Evolutionary conservation across 805 yeast genomes (phyloP), one percentile per base, ranked within the genome.

Genomic region (Candida maris): DNA sequence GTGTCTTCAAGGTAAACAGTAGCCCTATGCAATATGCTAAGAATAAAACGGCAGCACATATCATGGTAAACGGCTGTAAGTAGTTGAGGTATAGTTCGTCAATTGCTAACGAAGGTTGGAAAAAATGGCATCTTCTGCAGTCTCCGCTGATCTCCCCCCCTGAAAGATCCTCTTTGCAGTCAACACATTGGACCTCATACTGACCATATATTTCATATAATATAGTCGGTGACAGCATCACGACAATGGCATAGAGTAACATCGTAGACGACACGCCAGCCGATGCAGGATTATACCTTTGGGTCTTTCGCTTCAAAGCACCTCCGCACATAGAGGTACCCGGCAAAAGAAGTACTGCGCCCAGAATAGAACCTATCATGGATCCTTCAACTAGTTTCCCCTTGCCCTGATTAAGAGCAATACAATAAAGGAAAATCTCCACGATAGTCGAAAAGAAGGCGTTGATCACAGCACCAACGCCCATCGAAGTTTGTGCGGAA

Each of bases 301-400:
- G 98, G 0, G 97, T 91, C 54, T 93, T 93, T 38, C 96, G 67
- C 41, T 79, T 83, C 24, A 89, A 62, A 0, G 98, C 97, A 44
- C 98, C 98, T 14, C 96, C 95, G 61, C 96, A 87, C 98, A 93
- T 93, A 1, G 96, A 86, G 27, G 88, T 65, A 0, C 98, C 98
- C 0, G 98, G 98, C 45, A 93, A 66, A 27, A 93, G 68, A 30
- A 93, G 62, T 1, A 93, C 96, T 40, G 95, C 98, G 25, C 95
- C 97, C 25, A 93, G 60, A 41, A 93, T 81, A 1, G 95, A 85
- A 0, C 98, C 98, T 50, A 93, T 82, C 73, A 93, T 79, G 8
- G 95, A 84, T 16, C 98, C 98, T 63, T 93, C 98, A 3, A 93
- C 98, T 17, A 93, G 70, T 35, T 78, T 75, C 2, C 95, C 95